Conservation (phyloP, 306 rosid species). For the Canavalia ensiformis region DNA sequence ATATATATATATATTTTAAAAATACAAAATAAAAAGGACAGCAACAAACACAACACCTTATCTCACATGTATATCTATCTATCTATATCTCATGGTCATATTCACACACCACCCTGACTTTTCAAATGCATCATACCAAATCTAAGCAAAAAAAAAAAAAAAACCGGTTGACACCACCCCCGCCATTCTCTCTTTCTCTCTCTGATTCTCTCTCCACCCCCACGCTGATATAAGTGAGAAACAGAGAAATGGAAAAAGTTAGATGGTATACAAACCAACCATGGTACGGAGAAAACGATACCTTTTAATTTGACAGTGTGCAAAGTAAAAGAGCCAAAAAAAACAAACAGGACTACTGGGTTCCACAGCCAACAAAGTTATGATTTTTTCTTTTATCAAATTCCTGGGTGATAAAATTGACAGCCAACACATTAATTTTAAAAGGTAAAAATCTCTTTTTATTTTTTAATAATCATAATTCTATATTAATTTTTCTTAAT, state of each 20-base stretch:
- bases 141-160: conserved; percentile 53
- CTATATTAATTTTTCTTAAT: too few species aligned
- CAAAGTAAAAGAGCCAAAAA: conserved; percentile 53
- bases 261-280: conserved; percentile 69
- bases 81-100: conserved; percentile 44
- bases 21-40: not conserved
- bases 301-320: conserved; percentile 70
- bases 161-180: conserved; percentile 46
- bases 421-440: conserved; percentile 33
- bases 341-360: conserved; percentile 47
- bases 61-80: conserved; percentile 37
- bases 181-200: conserved; percentile 26
- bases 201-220: conserved; percentile 23
- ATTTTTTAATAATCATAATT: too few species aligned
- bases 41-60: conserved; percentile 45
- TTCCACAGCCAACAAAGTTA: conserved; percentile 49
- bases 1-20: not conserved
- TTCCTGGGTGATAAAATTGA: conserved; percentile 41
- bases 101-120: conserved; percentile 64
- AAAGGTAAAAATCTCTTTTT: not conserved
- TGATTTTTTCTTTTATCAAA: conserved; percentile 33
- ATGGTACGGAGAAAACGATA: conserved; percentile 64
- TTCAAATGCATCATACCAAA: conserved; percentile 56
- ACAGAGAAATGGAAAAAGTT: conserved; percentile 46
- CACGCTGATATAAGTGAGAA: conserved; percentile 46